These are phyloP conservation scores for Amauroascus niger DNA, from an alignment of 2,329 filamentous ascomycete species.

Conservation along the genomic window DNA sequence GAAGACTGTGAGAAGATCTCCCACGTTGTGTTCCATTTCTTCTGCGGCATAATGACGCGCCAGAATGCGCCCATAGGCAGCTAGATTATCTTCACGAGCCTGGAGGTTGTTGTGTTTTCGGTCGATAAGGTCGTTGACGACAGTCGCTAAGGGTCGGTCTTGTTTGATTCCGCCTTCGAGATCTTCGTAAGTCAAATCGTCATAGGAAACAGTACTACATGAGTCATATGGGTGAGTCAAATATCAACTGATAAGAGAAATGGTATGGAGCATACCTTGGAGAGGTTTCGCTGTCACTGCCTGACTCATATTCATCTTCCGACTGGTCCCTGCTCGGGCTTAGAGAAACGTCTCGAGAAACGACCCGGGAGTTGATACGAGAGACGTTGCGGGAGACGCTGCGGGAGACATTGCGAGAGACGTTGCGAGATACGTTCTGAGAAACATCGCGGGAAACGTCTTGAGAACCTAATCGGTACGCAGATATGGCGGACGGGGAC, in stretches of 20 bases:
- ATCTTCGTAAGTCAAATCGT: conserved; percentile 44
- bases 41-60: conserved; percentile 59
- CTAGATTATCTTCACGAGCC: conserved; percentile 56
- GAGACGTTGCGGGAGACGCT: conserved; percentile 43
- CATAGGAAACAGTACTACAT: conserved; percentile 53
- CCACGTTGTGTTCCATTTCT: conserved; percentile 49
- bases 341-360: conserved; percentile 46
- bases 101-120: conserved; percentile 69
- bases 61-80: conserved; percentile 54
- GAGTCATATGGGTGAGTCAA: background rate
- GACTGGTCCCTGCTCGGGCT: conserved; percentile 26
- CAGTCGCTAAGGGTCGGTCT: conserved; percentile 45
- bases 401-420: conserved; percentile 45
- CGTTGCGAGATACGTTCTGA: conserved; percentile 43
- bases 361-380: conserved; percentile 28
- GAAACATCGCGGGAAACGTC: conserved; percentile 38
- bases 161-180: conserved; percentile 32
- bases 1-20: conserved; percentile 56
- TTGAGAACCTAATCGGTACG: background rate
- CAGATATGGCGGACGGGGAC: background rate
- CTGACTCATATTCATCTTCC: conserved; percentile 4
- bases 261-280: conserved; percentile 17
- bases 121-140: conserved; percentile 62
- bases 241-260: conserved; percentile 13
- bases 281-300: conserved; percentile 35